phyloP scores from a whole-genome alignment of 345 rosid species.

The Draba incana region DNA sequence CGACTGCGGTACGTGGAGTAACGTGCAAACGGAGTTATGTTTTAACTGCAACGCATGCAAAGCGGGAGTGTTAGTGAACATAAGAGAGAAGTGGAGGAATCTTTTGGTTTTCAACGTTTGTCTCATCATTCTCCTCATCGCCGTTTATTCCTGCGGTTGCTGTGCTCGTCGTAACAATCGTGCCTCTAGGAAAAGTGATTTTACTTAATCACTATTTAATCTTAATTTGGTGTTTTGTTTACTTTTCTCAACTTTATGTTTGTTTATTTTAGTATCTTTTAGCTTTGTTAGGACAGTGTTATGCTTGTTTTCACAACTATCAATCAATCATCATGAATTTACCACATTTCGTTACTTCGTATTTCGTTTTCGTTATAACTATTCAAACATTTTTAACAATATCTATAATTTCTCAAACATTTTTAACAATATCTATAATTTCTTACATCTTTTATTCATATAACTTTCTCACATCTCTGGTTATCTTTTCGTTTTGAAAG shows the following conservation, averaged over 20 bases:
- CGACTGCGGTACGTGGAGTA: conserved; percentile 61
- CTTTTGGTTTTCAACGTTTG: conserved; percentile 43
- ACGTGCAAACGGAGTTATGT: conserved; percentile 50
- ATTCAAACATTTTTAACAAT: no score
- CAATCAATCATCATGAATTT: conserved; percentile 1
- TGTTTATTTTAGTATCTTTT: background rate
- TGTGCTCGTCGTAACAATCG: conserved; percentile 49
- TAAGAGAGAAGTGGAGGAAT: conserved; percentile 51
- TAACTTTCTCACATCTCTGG: background rate
- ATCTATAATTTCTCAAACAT: no score
- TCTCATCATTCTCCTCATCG: conserved; percentile 38
- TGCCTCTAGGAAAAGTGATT: conserved; percentile 18
- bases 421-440: no score
- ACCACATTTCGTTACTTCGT: background rate
- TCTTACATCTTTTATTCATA: background rate
- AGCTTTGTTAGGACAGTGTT: conserved; percentile 12
- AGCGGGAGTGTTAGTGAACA: conserved; percentile 51
- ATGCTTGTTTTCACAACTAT: conserved; percentile 1
- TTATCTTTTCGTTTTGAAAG: background rate
- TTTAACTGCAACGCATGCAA: conserved; percentile 66
- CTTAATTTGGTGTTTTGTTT: background rate
- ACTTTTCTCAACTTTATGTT: conserved; percentile 1
- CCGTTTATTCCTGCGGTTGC: conserved; percentile 41
- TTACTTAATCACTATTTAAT: conserved; percentile 3
- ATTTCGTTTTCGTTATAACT: background rate